phyloP scores from a whole-genome alignment of 176 grass and related monocot species.

The Paspalum notatum region DNA sequence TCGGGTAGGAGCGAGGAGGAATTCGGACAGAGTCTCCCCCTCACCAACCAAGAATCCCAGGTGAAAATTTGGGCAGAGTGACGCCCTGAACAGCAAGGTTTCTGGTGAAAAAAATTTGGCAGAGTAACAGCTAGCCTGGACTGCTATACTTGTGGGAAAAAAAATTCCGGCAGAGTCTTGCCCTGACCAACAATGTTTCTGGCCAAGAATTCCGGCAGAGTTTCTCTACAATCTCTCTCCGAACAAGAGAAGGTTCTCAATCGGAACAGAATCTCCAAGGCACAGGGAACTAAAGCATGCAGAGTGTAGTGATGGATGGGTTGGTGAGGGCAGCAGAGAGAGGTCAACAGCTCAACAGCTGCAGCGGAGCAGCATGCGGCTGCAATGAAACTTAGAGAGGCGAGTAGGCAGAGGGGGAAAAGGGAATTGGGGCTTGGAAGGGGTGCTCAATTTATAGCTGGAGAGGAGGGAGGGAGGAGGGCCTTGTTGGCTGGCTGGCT shows the following conservation, averaged over 20 bases:
- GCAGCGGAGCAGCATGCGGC: slow-evolving; percentile 21
- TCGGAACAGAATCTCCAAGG: slow-evolving; percentile 48
- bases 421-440: slow-evolving; percentile 73
- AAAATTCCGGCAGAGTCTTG: slow-evolving; percentile 20
- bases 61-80: slow-evolving; percentile 30
- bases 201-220: background rate
- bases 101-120: background rate
- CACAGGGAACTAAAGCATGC: background rate
- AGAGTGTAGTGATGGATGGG: background rate
- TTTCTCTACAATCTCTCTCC: background rate
- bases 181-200: background rate
- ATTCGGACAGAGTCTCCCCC: slow-evolving; percentile 40
- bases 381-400: slow-evolving; percentile 46
- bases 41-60: background rate
- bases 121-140: background rate
- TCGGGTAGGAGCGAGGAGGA: too few relatives aligned
- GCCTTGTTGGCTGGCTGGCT: slow-evolving; percentile 6
- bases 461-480: background rate
- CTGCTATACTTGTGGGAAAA: background rate
- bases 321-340: slow-evolving; percentile 4
- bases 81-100: background rate
- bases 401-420: slow-evolving; percentile 61
- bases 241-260: background rate
- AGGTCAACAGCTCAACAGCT: slow-evolving; percentile 9
- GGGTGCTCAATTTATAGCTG: slow-evolving; percentile 65